Evolutionary conservation across 2,329 filamentous ascomycete genomes (phyloP).

Genomic region (Leptoxyphium fumago): DNA sequence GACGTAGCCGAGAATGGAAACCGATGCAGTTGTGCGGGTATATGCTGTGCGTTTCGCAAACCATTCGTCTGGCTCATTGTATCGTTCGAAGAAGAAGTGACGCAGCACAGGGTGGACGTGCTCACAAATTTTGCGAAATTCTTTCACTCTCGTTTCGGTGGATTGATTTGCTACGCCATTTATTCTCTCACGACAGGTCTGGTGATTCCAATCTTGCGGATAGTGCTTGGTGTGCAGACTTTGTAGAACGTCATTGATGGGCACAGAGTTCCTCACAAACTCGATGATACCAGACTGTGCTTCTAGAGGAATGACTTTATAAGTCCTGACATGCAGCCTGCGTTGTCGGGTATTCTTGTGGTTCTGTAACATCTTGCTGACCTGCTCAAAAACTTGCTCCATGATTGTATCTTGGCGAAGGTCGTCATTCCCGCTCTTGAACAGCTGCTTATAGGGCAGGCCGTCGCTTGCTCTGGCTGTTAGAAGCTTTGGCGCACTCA

Average conservation of each 20-base stretch:
- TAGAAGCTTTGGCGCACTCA: constrained; percentile 88
- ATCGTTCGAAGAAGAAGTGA: constrained; percentile 95
- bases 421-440: constrained; percentile 93
- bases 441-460: constrained; percentile 68
- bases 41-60: constrained; percentile 81
- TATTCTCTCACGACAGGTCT: constrained; percentile 67
- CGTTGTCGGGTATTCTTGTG: constrained; percentile 79
- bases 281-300: constrained; percentile 83
- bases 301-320: constrained; percentile 88
- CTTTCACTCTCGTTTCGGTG: constrained; percentile 54
- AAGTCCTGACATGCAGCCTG: constrained; percentile 80
- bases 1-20: constrained; percentile 81
- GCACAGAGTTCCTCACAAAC: constrained; percentile 86
- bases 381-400: constrained; percentile 97
- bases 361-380: constrained; percentile 74
- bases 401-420: constrained; percentile 95
- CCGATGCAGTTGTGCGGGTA: constrained; percentile 81
- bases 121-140: constrained; percentile 64
- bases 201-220: constrained; percentile 66
- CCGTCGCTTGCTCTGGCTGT: constrained; percentile 70
- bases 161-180: constrained; percentile 51
- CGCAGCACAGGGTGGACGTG: constrained; percentile 85
- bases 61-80: constrained; percentile 90
- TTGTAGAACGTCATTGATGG: constrained; percentile 81
- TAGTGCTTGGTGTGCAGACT: constrained; percentile 79